Conservation (phyloP, 352 stramenopile species). For the Pythium phragmiticola region DNA sequence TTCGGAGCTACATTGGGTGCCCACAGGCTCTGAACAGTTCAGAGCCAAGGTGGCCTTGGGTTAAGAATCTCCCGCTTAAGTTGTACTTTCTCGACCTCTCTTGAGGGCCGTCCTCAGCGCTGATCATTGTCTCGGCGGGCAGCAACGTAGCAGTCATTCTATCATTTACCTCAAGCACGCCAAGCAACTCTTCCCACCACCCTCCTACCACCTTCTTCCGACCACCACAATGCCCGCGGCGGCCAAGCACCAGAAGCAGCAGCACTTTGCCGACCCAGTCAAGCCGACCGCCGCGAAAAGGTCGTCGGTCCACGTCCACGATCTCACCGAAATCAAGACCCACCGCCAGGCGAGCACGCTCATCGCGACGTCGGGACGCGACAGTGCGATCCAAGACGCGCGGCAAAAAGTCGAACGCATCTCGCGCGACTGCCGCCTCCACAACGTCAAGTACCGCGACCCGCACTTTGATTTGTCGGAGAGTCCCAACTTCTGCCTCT, state of each 20-base stretch:
- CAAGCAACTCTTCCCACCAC: neutral
- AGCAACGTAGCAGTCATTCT: neutral
- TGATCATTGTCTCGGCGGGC: neutral
- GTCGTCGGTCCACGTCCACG: neutral
- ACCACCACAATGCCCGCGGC: neutral
- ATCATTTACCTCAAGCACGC: neutral
- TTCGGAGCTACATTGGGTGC: no score
- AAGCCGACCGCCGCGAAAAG: neutral
- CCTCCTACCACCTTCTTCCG: neutral
- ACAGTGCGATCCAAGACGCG: neutral
- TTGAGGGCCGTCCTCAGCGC: no score
- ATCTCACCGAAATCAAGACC: conserved; percentile 3
- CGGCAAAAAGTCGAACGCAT: conserved; percentile 6
- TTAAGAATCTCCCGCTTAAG: no score
- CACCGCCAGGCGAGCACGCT: conserved; percentile 1
- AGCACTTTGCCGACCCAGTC: neutral
- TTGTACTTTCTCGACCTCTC: no score
- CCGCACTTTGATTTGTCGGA: conserved; percentile 34
- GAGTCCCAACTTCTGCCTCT: conserved; percentile 28
- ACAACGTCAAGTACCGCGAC: conserved; percentile 48
- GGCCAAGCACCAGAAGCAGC: conserved; percentile 7
- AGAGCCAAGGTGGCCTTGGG: no score
- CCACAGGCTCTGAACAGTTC: no score
- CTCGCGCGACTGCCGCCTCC: conserved; percentile 5
- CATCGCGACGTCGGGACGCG: conserved; percentile 6